A percentile compares a stretch with the other conserved stretches of the same genome.
These are phyloP conservation scores for Ceratobasidium sp. DNA, from an alignment of 1,284 basidiomycete species.

Conservation along the genomic window DNA sequence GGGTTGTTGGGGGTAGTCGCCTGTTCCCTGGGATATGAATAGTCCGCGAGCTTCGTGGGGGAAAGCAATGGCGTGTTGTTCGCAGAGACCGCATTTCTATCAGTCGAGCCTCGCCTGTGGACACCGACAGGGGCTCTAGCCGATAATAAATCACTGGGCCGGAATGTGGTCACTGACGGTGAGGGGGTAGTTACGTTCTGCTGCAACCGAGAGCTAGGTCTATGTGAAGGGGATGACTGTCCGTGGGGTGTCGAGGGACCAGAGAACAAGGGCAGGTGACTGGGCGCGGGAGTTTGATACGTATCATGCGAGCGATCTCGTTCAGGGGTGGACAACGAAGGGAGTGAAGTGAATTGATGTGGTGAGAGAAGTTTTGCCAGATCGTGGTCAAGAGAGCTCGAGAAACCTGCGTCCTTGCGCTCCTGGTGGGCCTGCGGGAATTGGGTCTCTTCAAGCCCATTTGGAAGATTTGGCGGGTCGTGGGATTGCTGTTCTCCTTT, in stretches of 20 bases:
- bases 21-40: not conserved
- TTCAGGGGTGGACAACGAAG: not conserved
- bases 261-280: not conserved
- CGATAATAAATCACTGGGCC: constrained; percentile 1
- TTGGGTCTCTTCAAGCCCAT: too few species aligned
- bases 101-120: not conserved
- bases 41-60: not conserved
- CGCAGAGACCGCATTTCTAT: not conserved
- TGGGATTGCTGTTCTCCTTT: not conserved
- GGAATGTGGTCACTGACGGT: constrained; percentile 1
- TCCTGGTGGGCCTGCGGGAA: too few species aligned
- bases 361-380: not conserved
- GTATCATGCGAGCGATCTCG: not conserved
- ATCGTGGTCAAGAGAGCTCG: not conserved
- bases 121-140: not conserved
- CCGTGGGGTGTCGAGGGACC: not conserved
- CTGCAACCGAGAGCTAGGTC: not conserved
- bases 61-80: constrained; percentile 10
- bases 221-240: not conserved
- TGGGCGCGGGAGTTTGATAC: not conserved
- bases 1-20: not conserved
- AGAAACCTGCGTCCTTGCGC: not conserved
- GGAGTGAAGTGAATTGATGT: not conserved
- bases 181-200: not conserved
- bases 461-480: too few species aligned